Evolutionary conservation across 371 early-diverging fungal species (phyloP), one percentile per base, ranked within the genome.

Genomic region (Mucor velutinosus): DNA sequence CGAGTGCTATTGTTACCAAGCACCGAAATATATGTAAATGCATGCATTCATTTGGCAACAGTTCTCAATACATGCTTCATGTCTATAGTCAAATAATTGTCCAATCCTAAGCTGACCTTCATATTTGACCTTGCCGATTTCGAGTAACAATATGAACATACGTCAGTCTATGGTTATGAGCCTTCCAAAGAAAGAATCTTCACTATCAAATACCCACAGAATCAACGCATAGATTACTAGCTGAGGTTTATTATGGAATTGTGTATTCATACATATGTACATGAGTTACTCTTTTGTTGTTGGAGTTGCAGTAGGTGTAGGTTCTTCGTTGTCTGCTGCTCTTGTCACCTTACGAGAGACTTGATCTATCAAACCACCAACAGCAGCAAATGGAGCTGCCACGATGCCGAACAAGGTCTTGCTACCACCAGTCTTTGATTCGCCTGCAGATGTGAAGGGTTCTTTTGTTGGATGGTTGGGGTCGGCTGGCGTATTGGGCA

Each of bases 361-460:
- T 66, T 73, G 73, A 53, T 69, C 69, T n/a, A 73, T 27, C 3
- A 62, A 29, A 17, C 73, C 73, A 39, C 73, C 73, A 4, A 73
- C 58, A 15, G 73, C 73, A 56, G 69, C 73, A 45, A 73, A 55
- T 30, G 73, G 73, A 15, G 59, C 53, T 17, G 65, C 60, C 3
- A 64, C 33, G 4, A 67, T 3, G 7, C 56, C 37, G 14, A 72
- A 67, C 19, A 72, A 19, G 12, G 41, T 29, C 14, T 29, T 64
- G 30, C 59, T 67, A 0, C 68, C 67, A 11, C 60, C 64, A 25
- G 67, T 59, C n/a, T 45, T 64, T 2, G 60, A 53, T 59, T 60
- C 63, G 0, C 56, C 61, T 7, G 73, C 47, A 7, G 73, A 69
- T 10, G 73, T 41, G 35, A 66, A 73, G 0, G 73, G 73, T 0